Evolutionary conservation across 768 basidiomycete genomes (phyloP).

Genomic region (Pisolithus orientalis): DNA sequence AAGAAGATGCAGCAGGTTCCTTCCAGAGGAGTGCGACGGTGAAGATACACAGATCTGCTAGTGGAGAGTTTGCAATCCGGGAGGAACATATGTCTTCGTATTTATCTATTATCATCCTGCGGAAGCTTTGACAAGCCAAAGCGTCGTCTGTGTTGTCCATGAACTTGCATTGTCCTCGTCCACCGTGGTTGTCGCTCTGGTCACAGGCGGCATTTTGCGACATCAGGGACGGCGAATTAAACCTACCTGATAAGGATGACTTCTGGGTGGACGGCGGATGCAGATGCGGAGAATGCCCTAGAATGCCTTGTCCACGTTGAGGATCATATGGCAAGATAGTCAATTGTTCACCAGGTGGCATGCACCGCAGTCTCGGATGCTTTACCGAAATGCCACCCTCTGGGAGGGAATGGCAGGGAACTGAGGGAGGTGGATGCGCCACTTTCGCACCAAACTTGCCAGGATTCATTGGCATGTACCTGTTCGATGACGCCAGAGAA

Average conservation of each 20-base stretch:
- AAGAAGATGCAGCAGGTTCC: slow-evolving; percentile 3
- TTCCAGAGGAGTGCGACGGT: background rate
- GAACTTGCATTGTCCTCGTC: slow-evolving; percentile 17
- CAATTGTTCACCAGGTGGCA: too few relatives aligned
- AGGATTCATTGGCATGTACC: too few relatives aligned
- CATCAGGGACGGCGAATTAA: background rate
- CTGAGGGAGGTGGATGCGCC: too few relatives aligned
- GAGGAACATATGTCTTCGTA: slow-evolving; percentile 5
- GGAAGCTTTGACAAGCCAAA: background rate
- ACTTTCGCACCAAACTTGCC: too few relatives aligned
- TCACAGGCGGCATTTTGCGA: slow-evolving; percentile 14
- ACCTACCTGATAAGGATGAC: slow-evolving; percentile 3
- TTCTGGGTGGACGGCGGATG: slow-evolving; percentile 2
- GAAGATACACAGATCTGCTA: background rate
- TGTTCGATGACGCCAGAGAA: too few relatives aligned
- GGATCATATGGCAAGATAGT: background rate
- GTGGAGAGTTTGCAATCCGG: background rate
- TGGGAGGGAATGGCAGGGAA: too few relatives aligned
- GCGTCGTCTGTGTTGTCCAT: slow-evolving; percentile 1
- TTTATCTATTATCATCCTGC: slow-evolving; percentile 17
- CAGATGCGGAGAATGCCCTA: background rate
- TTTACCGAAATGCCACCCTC: background rate
- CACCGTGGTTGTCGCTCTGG: slow-evolving; percentile 9
- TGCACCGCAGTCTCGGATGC: background rate
- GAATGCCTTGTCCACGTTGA: slow-evolving; percentile 2